Conservation (phyloP, 352 stramenopile genomes). For the Globisporangium carolinianum region DNA sequence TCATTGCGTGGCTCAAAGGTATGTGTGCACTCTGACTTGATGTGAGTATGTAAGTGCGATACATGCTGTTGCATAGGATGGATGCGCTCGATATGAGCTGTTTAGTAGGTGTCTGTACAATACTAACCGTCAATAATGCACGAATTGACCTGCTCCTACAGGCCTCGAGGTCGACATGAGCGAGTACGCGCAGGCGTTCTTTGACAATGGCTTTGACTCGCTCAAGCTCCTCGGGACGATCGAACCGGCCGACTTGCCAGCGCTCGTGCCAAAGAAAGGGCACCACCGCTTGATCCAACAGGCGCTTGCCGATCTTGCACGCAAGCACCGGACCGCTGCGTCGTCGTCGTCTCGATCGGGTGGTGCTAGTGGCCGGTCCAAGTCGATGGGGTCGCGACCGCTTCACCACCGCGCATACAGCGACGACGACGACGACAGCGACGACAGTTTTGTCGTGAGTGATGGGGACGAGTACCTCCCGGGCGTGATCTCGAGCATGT, state of each 20-base stretch:
- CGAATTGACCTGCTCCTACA: neutral
- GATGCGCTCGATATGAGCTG: too few relatives aligned
- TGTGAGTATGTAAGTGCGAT: too few relatives aligned
- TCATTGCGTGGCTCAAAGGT: slow-evolving; percentile 68
- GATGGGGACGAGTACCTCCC: slow-evolving; percentile 71
- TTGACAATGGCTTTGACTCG: slow-evolving; percentile 85
- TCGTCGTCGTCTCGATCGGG: slow-evolving; percentile 23
- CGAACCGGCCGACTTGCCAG: slow-evolving; percentile 58
- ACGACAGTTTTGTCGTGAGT: slow-evolving; percentile 84
- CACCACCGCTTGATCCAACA: slow-evolving; percentile 81
- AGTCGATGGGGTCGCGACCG: slow-evolving; percentile 13
- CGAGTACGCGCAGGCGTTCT: slow-evolving; percentile 74
- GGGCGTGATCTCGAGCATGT: slow-evolving; percentile 73
- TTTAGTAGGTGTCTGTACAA: too few relatives aligned
- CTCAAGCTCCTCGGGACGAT: slow-evolving; percentile 80
- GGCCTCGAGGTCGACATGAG: slow-evolving; percentile 78
- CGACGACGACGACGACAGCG: slow-evolving; percentile 80
- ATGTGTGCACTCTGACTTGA: neutral
- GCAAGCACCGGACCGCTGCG: slow-evolving; percentile 56
- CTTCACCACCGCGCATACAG: slow-evolving; percentile 48
- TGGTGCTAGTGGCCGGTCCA: slow-evolving; percentile 4
- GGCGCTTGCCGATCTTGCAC: slow-evolving; percentile 64
- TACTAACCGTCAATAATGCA: too few relatives aligned
- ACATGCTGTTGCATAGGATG: too few relatives aligned
- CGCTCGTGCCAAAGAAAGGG: slow-evolving; percentile 74